phyloP scores from a whole-genome alignment of 1,284 basidiomycete genomes.

The Kwoniella shivajii region DNA sequence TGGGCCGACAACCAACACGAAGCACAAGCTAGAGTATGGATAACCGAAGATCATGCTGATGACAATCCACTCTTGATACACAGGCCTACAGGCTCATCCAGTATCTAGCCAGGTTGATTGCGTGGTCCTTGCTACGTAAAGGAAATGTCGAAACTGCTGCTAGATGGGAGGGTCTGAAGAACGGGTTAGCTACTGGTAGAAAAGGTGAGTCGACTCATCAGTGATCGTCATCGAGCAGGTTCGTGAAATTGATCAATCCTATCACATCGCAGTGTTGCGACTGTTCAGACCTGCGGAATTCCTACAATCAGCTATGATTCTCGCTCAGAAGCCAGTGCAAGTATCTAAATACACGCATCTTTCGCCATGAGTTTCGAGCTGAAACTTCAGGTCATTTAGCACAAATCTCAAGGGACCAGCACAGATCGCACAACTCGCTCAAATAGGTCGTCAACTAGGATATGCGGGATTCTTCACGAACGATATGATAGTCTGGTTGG shows the following conservation, averaged over 20 bases:
- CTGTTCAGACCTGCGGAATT: conserved; percentile 94
- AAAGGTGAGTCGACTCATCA: conserved; percentile 67
- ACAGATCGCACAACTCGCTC: conserved; percentile 73
- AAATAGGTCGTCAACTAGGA: conserved; percentile 80
- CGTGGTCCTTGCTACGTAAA: conserved; percentile 72
- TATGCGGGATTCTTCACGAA: conserved; percentile 88
- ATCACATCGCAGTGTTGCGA: conserved; percentile 90
- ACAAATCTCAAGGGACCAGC: conserved; percentile 50
- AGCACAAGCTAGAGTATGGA: not conserved
- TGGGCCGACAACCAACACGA: too few relatives aligned
- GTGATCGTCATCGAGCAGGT: too few relatives aligned
- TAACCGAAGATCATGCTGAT: not conserved
- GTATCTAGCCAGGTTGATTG: conserved; percentile 86
- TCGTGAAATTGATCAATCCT: too few relatives aligned
- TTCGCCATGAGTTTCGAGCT: conserved; percentile 2
- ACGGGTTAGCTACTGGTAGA: conserved; percentile 72
- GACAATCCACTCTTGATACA: not conserved
- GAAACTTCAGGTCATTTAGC: conserved; percentile 17
- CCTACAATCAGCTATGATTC: conserved; percentile 84
- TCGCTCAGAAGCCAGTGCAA: conserved; percentile 59
- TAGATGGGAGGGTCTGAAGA: conserved; percentile 77
- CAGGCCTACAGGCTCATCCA: conserved; percentile 88
- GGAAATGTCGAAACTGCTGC: conserved; percentile 68
- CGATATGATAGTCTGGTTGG: conserved; percentile 84
- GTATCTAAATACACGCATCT: conserved; percentile 6